Evolutionary conservation across 2,329 filamentous ascomycete genomes (phyloP), one percentile per base, ranked within the genome.

Genomic region (Ceratocystis diversiconidia): DNA sequence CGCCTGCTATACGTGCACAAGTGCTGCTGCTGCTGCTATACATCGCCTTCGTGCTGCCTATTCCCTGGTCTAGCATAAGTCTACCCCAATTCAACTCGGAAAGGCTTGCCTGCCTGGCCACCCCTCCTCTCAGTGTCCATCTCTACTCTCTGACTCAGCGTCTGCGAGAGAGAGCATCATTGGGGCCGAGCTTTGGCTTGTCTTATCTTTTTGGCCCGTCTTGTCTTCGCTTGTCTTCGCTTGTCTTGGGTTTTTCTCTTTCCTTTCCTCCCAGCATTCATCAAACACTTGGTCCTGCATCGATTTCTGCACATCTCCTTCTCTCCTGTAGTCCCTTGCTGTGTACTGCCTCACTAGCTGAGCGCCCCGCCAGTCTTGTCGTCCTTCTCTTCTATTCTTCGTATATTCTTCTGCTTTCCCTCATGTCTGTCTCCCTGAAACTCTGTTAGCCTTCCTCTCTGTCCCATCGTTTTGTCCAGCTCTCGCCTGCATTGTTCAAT

Each of bases 111-210:
- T 28, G 15, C 22, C n/a, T 22, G 4, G 22, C 17, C 52, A 1
- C 12, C 22, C 22, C 52, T 12, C 52, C 28, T 30, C 52, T 55
- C 7, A 15, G 32, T 36, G 10, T n/a, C 52, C 52, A 36, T 59
- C 55, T 30, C 52, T 59, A 4, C 28, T n/a, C 52, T 57, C 55
- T 59, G 55, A 59, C 55, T 59, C 55, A 59, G 36, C 28, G 55
- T 36, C 55, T 36, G 55, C 15, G 17, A n/a, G 17, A 59, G 44
- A 55, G 19, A 15, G 4, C 8, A 59, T 32, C 55, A n/a, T 36
- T 59, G 55, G 55, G 55, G 6, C 55, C 55, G 55, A 59, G 55
- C 55, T 59, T 59, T 59, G 25, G 17, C 55, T 36, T 17, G 15
- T n/a, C 52, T 57, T 17, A 7, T 55, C 50, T 28, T 12, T 57